Base-by-base conservation (phyloP, 495 filamentous ascomycete species). In the Penicillium macrosclerotiorum region DNA sequence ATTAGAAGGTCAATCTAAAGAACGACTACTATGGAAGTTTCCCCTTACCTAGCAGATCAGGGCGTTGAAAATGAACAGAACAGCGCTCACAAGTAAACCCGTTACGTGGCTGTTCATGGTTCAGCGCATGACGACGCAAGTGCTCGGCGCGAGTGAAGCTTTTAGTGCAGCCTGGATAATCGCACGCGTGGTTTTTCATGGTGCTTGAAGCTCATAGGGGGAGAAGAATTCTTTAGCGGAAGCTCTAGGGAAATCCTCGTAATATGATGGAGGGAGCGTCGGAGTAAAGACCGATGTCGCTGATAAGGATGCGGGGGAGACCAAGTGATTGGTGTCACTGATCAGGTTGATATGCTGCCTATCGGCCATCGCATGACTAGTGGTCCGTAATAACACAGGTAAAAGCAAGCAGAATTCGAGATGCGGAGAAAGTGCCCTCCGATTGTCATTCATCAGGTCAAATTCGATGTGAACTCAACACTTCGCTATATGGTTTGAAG, bases 111-210 rank as follows among this genome's bases (percentile, higher is more conserved):
- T 64, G 52, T 23, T 64, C 62, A 43, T 82, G 79, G 47, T 82
- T 82, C 35, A 81, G 62, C 14, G 73, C 67, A 59, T 82, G 79
- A 9, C 79, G 73, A 23, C 80, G 79, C 9, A 81, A 62, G 60
- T 82, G 79, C 49, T 82, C 79, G 3, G 77, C 73, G 38, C 79
- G 68, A 36, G 77, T 78, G 55, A 82, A 82, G 20, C 68, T 72
- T 55, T 80, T 81, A 18, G 59, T 66, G 46, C 79, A 82, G 5
- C 57, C 60, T 8, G 68, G 65, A 50, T 69, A 67, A 17, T 59
- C 55, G 46, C 77, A 80, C 11, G 42, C 55, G 60, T 75, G 77
- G 26, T 37, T 49, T 38, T 70, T 71, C 64, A 62, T 62, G 8
- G 20, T n/a, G 12, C 5, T 34, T 7, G 11, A 22, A 16, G 5